Evolutionary conservation across 176 grass and related monocot species (phyloP).

Genomic region (Aegilops longissima): DNA sequence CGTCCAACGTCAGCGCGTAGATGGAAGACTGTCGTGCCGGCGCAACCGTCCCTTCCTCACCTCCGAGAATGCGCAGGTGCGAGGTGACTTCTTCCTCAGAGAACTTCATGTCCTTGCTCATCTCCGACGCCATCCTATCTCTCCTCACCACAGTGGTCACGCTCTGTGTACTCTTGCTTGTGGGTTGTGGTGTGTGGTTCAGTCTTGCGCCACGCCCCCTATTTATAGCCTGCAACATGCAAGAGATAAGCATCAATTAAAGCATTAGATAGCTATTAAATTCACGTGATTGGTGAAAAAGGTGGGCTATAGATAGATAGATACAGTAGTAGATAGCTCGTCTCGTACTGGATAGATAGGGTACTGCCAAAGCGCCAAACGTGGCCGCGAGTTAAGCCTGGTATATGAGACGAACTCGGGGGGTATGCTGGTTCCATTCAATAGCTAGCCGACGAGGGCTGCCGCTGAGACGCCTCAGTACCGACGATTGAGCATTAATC

Average conservation of each 20-base stretch:
- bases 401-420: not conserved
- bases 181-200: not conserved
- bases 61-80: slow-evolving; percentile 32
- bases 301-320: too few species aligned
- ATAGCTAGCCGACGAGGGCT: too few species aligned
- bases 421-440: too few species aligned
- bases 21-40: slow-evolving; percentile 60
- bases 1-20: slow-evolving; percentile 70
- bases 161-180: not conserved
- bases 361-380: not conserved
- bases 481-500: too few species aligned
- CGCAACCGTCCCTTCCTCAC: slow-evolving; percentile 23
- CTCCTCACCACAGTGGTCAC: not conserved
- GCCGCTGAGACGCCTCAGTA: too few species aligned
- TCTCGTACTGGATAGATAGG: not conserved
- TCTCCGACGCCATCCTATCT: slow-evolving; percentile 39
- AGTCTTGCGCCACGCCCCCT: not conserved
- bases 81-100: slow-evolving; percentile 76
- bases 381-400: not conserved
- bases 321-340: too few species aligned
- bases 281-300: slow-evolving; percentile 3
- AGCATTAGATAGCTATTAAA: not conserved
- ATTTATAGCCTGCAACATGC: slow-evolving; percentile 29
- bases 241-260: not conserved
- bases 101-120: slow-evolving; percentile 33